Percentiles rank a stretch among this genome's conserved stretches.
Evolutionary conservation across 345 rosid species (phyloP).

Genomic region (Cochlearia excelsa): DNA sequence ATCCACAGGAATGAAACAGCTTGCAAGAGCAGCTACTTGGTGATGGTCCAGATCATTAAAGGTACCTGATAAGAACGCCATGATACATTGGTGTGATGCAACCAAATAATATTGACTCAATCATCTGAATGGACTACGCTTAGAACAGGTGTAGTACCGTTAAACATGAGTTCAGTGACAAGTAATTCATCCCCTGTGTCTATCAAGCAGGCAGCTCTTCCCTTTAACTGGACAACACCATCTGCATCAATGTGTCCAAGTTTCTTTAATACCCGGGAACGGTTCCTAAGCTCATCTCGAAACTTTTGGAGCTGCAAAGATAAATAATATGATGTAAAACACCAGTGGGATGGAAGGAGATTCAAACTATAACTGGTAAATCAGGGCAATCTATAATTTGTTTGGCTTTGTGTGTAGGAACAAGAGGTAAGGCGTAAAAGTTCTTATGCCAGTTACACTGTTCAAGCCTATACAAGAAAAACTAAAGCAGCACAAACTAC

Average conservation of each 20-base stretch:
- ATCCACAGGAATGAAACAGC: constrained; percentile 98
- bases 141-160: constrained; percentile 49
- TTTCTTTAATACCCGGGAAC: constrained; percentile 86
- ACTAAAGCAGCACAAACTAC: not conserved
- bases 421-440: not conserved
- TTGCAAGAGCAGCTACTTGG: constrained; percentile 95
- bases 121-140: constrained; percentile 17
- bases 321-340: constrained; percentile 11
- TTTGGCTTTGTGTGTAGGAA: not conserved
- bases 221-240: constrained; percentile 85
- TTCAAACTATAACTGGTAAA: constrained; percentile 7
- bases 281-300: constrained; percentile 89
- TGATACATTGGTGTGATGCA: constrained; percentile 9
- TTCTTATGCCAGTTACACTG: not conserved
- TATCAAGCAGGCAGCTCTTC: constrained; percentile 97
- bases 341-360: constrained; percentile 14
- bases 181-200: constrained; percentile 99
- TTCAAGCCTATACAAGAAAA: not conserved
- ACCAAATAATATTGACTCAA: not conserved
- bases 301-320: constrained; percentile 84
- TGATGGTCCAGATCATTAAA: constrained; percentile 96
- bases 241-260: constrained; percentile 91
- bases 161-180: constrained; percentile 97
- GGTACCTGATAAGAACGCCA: constrained; percentile 55
- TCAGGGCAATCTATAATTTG: not conserved